Percentiles rank a stretch among this genome's conserved stretches.
phyloP scores from a whole-genome alignment of 2,329 filamentous ascomycete species.

The Epichloe typhina region DNA sequence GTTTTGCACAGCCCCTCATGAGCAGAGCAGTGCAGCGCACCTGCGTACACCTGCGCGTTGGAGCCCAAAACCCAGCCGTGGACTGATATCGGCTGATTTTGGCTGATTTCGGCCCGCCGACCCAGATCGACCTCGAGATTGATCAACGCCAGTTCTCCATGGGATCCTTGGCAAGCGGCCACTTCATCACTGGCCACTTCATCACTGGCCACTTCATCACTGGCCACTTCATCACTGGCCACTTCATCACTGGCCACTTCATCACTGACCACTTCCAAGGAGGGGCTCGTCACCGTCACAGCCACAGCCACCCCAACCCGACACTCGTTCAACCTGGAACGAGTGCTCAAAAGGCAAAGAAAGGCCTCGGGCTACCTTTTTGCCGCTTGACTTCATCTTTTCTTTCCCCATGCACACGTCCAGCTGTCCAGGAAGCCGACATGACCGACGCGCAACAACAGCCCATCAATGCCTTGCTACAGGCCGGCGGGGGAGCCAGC shows the following conservation, averaged over 20 bases:
- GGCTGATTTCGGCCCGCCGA: too few relatives aligned
- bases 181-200: too few relatives aligned
- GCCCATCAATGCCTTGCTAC: constrained; percentile 18
- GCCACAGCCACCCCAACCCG: background rate
- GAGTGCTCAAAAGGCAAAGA: background rate
- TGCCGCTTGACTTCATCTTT: too few relatives aligned
- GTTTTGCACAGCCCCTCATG: background rate
- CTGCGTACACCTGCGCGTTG: too few relatives aligned
- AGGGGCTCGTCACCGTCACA: background rate
- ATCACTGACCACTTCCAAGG: background rate
- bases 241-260: background rate
- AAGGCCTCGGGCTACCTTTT: background rate
- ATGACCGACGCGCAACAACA: constrained; percentile 2
- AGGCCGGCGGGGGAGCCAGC: constrained; percentile 36
- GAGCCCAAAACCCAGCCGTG: too few relatives aligned
- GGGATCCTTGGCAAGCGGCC: background rate
- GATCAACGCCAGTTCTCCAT: background rate
- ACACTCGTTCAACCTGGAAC: background rate
- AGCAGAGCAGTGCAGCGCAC: too few relatives aligned
- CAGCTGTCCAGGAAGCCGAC: background rate
- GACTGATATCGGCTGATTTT: too few relatives aligned
- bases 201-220: background rate
- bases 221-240: background rate
- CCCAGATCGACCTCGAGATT: too few relatives aligned
- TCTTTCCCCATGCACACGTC: background rate